Evolutionary conservation across 192 early-diverging fungal genomes (phyloP), one percentile per base, ranked within the genome.

Genomic region (Coemansia sp.): DNA sequence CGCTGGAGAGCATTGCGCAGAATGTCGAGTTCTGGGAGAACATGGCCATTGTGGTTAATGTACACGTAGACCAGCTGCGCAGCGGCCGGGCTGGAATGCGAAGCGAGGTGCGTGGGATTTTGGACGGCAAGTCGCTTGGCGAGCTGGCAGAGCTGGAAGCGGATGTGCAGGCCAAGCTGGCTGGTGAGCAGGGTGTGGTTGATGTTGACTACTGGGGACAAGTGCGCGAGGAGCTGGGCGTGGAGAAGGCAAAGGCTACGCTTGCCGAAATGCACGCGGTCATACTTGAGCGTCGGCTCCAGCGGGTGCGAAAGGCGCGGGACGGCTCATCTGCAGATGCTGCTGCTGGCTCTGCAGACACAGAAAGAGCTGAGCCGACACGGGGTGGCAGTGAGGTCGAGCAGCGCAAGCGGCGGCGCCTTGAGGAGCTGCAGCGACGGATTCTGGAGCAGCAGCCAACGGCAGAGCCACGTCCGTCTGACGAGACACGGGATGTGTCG

Each of bases 121-220:
- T 98, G 51, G 62, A 58, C 1, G 86, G 84, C 46, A 98, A 98
- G 72, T 85, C 90, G 3, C 77, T 88, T 31, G 68, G 80, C 0
- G 89, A 95, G 69, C 83, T 98, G 1, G 70, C 75, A 2, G 71
- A 85, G 11, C 84, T 96, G 38, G 88, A 94, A 62, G 65, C 66
- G 1, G 91, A 96, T 52, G 89, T 97, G 31, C 84, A 89, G 52
- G 64, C 71, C 3, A 92, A 94, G 64, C 75, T 98, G 23, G 67
- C 68, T 9, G 80, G 83, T 1, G 81, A 46, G 40, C 57, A 75
- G 19, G 90, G 85, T 15, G 83, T 85, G 4, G 86, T 95, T 15
- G 96, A 97, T 76, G 90, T 95, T 2, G 96, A 98, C 37, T 98
- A 95, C 68, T 98, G 96, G 96, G 95, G 96, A 58, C 85, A 87